Evolutionary conservation across 352 stramenopile species (phyloP), one percentile per base, ranked within the genome.

Genomic region (Globisporangium nunn): DNA sequence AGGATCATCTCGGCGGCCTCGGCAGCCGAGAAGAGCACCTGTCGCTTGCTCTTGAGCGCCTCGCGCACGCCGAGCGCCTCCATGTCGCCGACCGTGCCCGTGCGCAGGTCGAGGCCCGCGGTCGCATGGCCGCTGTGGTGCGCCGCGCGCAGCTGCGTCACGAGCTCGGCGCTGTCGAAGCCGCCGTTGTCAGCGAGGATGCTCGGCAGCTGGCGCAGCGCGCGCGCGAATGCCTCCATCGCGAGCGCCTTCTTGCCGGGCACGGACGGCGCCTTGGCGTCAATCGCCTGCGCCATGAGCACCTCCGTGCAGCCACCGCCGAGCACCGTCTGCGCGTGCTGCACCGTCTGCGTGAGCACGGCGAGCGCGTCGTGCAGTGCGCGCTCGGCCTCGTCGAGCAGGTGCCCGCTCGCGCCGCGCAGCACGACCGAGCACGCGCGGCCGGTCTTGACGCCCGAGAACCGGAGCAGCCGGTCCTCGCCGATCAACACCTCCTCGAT

Each of bases 1-100:
- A 99, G 77, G 75, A 99, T 98, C 96, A 99, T 99, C 72, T 99
- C 97, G 4, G 97, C 97, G 4, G 98, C 97, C 75, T 99, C 98
- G 7, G 94, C 93, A 1, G 97, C 97, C 68, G 93, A 98, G 39
- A 98, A 87, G 6, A 99, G 72, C 61, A 99, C 96, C 66, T 99
- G 93, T 62, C 97, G 86, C 77, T 99, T 99, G 72, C 85, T 97
- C 70, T 97, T 97, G 55, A 95, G 88, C 23, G 87, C 82, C 71
- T 99, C 98, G 55, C 92, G 90, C 62, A 99, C 97, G 63, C 97
- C 97, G n/a, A 99, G 74, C 62, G 91, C 78, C 29, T 93, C 81
- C 96, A 99, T 99, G 72, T 99, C 91, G 23, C 83, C 96, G 63
- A 99, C 85, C 29, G 75, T 90, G 50, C 97, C 97, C 55, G 95